Evolutionary conservation across 2,329 filamentous ascomycete genomes (phyloP).

Genomic region (Zarea fungicola): DNA sequence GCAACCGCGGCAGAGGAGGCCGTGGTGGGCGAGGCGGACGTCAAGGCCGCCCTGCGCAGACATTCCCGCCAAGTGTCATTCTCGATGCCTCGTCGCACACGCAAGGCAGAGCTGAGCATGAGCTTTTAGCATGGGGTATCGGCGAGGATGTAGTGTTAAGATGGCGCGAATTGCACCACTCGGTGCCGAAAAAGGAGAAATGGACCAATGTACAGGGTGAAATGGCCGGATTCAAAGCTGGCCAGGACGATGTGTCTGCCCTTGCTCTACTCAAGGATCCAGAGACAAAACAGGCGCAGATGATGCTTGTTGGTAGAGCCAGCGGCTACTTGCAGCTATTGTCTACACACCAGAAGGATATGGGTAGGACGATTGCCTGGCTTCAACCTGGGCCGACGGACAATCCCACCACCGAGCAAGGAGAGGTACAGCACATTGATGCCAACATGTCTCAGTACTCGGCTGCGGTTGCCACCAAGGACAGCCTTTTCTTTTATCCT

Average conservation of each 20-base stretch:
- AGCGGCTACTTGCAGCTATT: conserved; percentile 37
- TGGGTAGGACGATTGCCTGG: conserved; percentile 21
- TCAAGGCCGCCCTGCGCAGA: conserved; percentile 12
- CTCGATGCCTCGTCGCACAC: conserved; percentile 3
- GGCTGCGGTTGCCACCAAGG: conserved; percentile 15
- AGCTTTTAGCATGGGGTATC: conserved; percentile 40
- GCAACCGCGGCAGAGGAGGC: neutral
- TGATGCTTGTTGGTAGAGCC: conserved; percentile 36
- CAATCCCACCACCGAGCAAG: neutral
- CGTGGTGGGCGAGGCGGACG: conserved; percentile 13
- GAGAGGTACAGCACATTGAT: conserved; percentile 16
- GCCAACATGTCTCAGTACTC: conserved; percentile 11
- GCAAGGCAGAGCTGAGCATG: conserved; percentile 19
- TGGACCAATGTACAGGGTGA: conserved; percentile 24
- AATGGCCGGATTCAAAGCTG: conserved; percentile 28
- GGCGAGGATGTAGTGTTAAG: conserved; percentile 40
- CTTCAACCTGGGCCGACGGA: conserved; percentile 9
- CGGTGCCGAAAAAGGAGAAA: conserved; percentile 6
- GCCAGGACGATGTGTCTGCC: conserved; percentile 37
- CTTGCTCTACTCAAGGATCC: conserved; percentile 30
- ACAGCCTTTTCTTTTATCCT: conserved; percentile 16
- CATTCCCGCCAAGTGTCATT: conserved; percentile 8
- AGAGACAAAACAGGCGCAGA: conserved; percentile 16
- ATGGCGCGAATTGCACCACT: conserved; percentile 24
- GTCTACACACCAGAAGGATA: conserved; percentile 27